phyloP scores from a whole-genome alignment of 2,329 filamentous ascomycete species.

The Xylariaceae sp. region DNA sequence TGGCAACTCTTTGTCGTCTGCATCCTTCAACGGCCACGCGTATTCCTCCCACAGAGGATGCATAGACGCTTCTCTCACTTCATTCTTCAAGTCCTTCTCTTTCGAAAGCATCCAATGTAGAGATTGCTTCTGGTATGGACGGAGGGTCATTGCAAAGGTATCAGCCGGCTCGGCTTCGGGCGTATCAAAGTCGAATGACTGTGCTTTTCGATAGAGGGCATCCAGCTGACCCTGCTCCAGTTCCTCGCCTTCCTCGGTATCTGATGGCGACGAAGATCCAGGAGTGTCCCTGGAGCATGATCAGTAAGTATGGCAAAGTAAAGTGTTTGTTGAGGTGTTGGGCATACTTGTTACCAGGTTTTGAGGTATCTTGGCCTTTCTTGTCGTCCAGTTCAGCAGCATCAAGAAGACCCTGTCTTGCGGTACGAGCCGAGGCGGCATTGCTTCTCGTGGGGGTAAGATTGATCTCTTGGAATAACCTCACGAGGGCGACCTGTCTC shows the following conservation, averaged over 20 bases:
- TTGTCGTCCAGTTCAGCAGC: conserved; percentile 86
- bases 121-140: conserved; percentile 93
- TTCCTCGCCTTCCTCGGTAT: conserved; percentile 78
- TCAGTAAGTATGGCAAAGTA: conserved; percentile 1
- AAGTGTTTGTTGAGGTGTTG: background rate
- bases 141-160: conserved; percentile 73
- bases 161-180: conserved; percentile 76
- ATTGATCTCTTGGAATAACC: conserved; percentile 82
- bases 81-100: conserved; percentile 69
- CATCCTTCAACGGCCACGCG: conserved; percentile 77
- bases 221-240: conserved; percentile 94
- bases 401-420: conserved; percentile 74
- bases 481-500: conserved; percentile 80
- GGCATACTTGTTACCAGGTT: conserved; percentile 9
- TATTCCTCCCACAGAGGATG: conserved; percentile 98
- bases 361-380: conserved; percentile 49
- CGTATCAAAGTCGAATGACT: conserved; percentile 92
- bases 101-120: conserved; percentile 95
- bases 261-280: conserved; percentile 46
- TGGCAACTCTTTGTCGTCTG: conserved; percentile 70
- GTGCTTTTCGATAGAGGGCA: conserved; percentile 87
- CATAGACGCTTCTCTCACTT: conserved; percentile 70
- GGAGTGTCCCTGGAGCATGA: conserved; percentile 22
- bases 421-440: conserved; percentile 65
- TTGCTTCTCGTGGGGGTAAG: conserved; percentile 70